Evolutionary conservation across 208 protist species (phyloP).

Genomic region (Leishmania martiniquensis): DNA sequence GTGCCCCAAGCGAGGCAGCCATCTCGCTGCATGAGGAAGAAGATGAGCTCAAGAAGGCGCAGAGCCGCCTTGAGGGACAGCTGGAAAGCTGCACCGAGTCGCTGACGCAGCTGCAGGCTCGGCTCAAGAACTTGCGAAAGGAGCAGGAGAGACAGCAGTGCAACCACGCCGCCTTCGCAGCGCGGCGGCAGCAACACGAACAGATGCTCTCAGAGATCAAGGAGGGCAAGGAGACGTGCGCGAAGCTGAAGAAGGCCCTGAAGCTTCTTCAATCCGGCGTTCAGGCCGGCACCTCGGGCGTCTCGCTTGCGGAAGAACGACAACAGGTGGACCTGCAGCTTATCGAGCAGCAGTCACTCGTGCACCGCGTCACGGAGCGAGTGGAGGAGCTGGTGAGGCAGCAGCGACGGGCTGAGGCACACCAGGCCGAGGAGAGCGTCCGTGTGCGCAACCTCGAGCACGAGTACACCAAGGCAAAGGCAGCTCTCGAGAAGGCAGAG

Average conservation of each 20-base stretch:
- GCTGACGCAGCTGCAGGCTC: slow-evolving; percentile 55
- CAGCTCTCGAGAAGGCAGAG: slow-evolving; percentile 41
- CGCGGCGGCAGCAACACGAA: slow-evolving; percentile 41
- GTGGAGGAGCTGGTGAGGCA: slow-evolving; percentile 53
- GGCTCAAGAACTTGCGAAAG: slow-evolving; percentile 48
- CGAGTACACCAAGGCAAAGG: slow-evolving; percentile 34
- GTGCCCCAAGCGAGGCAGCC: slow-evolving; percentile 54
- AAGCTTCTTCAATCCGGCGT: slow-evolving; percentile 82
- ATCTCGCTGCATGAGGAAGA: slow-evolving; percentile 74
- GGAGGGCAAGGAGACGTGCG: slow-evolving; percentile 48
- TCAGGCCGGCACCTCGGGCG: slow-evolving; percentile 69
- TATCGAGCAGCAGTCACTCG: slow-evolving; percentile 49
- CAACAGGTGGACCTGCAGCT: slow-evolving; percentile 64
- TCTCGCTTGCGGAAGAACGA: slow-evolving; percentile 83
- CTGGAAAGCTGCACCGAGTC: slow-evolving; percentile 38
- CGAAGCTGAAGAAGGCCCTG: slow-evolving; percentile 70
- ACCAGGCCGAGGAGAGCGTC: slow-evolving; percentile 41
- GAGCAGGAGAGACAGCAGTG: slow-evolving; percentile 54
- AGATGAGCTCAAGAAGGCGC: slow-evolving; percentile 52
- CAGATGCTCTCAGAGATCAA: slow-evolving; percentile 54
- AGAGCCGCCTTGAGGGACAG: slow-evolving; percentile 54
- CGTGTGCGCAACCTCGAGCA: slow-evolving; percentile 37
- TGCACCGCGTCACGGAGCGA: slow-evolving; percentile 52
- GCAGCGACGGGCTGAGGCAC: slow-evolving; percentile 42
- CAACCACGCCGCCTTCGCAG: slow-evolving; percentile 48